Evolutionary conservation across 2,329 filamentous ascomycete genomes (phyloP).

Genomic region (Chaetomiaceae sp.): DNA sequence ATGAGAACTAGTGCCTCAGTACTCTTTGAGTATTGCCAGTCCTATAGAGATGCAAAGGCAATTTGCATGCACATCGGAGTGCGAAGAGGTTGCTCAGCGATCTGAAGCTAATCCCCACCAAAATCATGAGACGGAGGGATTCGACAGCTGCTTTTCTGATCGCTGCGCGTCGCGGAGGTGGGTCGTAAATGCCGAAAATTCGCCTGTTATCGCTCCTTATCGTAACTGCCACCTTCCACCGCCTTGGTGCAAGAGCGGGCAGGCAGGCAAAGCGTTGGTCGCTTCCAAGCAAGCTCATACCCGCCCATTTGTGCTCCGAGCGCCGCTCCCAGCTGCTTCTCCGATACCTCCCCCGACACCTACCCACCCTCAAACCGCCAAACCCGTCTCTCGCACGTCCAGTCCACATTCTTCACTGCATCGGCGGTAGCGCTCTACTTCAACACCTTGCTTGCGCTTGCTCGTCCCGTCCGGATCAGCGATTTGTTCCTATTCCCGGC

Average conservation of each 20-base stretch:
- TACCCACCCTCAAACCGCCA: slow-evolving; percentile 9
- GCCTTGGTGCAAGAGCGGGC: slow-evolving; percentile 15
- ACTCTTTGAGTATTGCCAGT: too few species aligned
- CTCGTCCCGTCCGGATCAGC: slow-evolving; percentile 1
- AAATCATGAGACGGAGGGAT: not conserved
- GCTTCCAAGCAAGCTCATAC: slow-evolving; percentile 7
- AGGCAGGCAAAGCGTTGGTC: slow-evolving; percentile 21
- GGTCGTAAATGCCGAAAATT: slow-evolving; percentile 20
- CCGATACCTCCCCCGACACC: too few species aligned
- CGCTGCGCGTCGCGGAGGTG: slow-evolving; percentile 1
- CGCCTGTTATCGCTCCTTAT: slow-evolving; percentile 23
- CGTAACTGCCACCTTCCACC: slow-evolving; percentile 20
- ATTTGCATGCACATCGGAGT: too few species aligned
- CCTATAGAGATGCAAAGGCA: too few species aligned
- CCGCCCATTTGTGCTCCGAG: slow-evolving; percentile 19
- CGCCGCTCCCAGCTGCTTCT: slow-evolving; percentile 19
- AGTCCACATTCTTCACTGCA: not conserved
- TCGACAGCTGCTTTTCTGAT: not conserved
- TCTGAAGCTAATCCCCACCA: not conserved
- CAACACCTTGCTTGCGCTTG: not conserved
- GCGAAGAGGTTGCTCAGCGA: too few species aligned
- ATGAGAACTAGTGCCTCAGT: too few species aligned
- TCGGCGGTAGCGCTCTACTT: not conserved
- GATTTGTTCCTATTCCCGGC: not conserved
- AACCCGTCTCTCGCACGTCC: slow-evolving; percentile 13